phyloP scores from a whole-genome alignment of 768 basidiomycete genomes.

The Pholiota molesta region DNA sequence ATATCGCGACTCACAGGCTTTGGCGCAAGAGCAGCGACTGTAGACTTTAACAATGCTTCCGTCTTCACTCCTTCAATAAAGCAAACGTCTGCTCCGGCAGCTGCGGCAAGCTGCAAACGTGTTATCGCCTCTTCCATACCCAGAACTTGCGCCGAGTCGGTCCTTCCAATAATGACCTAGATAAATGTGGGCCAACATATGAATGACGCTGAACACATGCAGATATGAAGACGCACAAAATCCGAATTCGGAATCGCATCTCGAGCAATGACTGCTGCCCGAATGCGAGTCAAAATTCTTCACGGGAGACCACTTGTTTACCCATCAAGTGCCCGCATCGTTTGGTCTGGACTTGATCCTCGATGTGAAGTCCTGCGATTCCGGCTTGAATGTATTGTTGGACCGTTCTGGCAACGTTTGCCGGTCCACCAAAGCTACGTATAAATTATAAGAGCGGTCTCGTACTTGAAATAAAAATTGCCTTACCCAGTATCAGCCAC shows the following conservation, averaged over 20 bases:
- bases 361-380: slow-evolving; percentile 77
- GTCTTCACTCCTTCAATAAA: slow-evolving; percentile 83
- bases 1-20: slow-evolving; percentile 54
- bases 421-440: slow-evolving; percentile 66
- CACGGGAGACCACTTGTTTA: slow-evolving; percentile 80
- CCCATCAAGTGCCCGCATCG: slow-evolving; percentile 81
- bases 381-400: slow-evolving; percentile 70
- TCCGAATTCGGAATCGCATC: slow-evolving; percentile 79
- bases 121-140: slow-evolving; percentile 79
- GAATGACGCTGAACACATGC: not conserved
- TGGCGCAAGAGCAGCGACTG: slow-evolving; percentile 70
- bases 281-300: slow-evolving; percentile 80
- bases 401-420: slow-evolving; percentile 77
- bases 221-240: slow-evolving; percentile 47
- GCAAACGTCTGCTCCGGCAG: slow-evolving; percentile 78
- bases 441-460: not conserved
- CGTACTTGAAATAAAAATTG: not conserved
- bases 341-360: slow-evolving; percentile 84
- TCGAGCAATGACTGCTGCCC: slow-evolving; percentile 79
- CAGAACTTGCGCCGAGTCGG: slow-evolving; percentile 78
- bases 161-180: slow-evolving; percentile 74
- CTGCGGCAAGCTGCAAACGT: slow-evolving; percentile 72
- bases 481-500: no score
- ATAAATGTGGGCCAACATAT: not conserved
- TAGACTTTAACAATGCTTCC: slow-evolving; percentile 61